Conservation (phyloP, 768 basidiomycete genomes). For the Trametes gibbosa region DNA sequence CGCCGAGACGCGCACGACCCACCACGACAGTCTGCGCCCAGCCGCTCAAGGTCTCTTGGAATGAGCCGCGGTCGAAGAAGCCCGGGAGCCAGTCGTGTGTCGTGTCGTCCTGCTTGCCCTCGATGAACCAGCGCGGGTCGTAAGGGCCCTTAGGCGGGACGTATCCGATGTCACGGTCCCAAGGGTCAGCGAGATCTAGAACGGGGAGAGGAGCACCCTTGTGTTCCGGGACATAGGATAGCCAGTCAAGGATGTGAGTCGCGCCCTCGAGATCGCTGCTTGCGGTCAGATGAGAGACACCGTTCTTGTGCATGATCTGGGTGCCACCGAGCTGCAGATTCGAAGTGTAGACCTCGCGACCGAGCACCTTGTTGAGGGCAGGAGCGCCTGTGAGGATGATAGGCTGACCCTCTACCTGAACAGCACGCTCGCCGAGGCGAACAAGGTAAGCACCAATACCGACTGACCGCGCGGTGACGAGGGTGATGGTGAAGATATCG, state of each 20-base stretch:
- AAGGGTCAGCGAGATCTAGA: conserved; percentile 66
- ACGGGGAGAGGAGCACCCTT: conserved; percentile 82
- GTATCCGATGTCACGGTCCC: conserved; percentile 93
- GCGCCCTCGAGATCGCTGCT: conserved; percentile 95
- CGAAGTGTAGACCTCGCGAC: conserved; percentile 97
- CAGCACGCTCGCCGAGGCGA: conserved; percentile 93
- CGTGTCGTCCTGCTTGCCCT: conserved; percentile 86
- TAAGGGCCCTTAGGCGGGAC: conserved; percentile 91
- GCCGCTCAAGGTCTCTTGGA: conserved; percentile 97
- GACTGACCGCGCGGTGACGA: conserved; percentile 97
- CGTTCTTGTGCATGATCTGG: conserved; percentile 99
- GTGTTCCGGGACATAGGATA: conserved; percentile 87
- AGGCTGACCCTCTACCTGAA: conserved; percentile 98
- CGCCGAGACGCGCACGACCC: conserved; percentile 93
- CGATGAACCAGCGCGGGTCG: conserved; percentile 97
- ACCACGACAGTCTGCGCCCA: conserved; percentile 99
- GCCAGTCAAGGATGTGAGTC: conserved; percentile 89
- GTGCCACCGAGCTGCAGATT: conserved; percentile 98
- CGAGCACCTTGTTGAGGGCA: conserved; percentile 97
- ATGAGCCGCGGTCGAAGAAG: conserved; percentile 96
- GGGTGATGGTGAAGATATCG: conserved; percentile 98
- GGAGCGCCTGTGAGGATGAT: conserved; percentile 98
- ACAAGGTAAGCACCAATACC: conserved; percentile 99
- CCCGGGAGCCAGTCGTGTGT: conserved; percentile 77
- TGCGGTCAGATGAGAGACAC: conserved; percentile 95